Conservation (phyloP, 495 filamentous ascomycete genomes). For the Aspergillus sparsus region DNA sequence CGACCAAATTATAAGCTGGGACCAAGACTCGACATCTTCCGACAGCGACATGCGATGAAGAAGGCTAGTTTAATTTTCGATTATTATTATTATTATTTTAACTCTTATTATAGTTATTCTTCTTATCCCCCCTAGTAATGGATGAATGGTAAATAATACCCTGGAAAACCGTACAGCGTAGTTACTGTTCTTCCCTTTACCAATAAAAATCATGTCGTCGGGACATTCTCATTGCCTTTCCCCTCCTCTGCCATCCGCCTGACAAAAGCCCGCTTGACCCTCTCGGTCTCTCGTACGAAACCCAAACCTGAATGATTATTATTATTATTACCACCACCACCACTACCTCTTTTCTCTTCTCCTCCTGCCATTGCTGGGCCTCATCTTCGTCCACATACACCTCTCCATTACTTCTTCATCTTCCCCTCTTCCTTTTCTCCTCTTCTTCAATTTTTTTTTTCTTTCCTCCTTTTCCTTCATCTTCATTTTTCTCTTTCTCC, state of each 20-base stretch:
- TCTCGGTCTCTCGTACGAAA: neutral
- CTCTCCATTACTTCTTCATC: constrained; percentile 22
- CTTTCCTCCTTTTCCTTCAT: constrained; percentile 23
- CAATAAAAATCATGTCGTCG: neutral
- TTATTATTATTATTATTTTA: neutral
- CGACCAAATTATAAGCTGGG: neutral
- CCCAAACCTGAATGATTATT: neutral
- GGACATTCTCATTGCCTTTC: constrained; percentile 1
- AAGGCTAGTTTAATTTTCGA: too few relatives aligned
- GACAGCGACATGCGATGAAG: too few relatives aligned
- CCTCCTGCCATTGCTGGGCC: constrained; percentile 11
- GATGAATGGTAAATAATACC: neutral
- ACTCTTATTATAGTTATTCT: neutral
- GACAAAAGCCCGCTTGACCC: constrained; percentile 22
- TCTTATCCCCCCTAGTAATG: too few relatives aligned
- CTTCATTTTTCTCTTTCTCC: constrained; percentile 12
- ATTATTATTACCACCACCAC: constrained; percentile 16
- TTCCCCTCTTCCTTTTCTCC: constrained; percentile 16
- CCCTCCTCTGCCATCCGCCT: constrained; percentile 13
- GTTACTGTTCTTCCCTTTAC: neutral
- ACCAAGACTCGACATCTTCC: neutral
- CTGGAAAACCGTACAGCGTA: neutral
- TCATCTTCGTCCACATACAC: constrained; percentile 4
- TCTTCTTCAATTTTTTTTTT: constrained; percentile 20
- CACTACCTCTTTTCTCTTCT: constrained; percentile 15